Percentiles rank a stretch among this genome's conserved stretches.
phyloP scores from a whole-genome alignment of 495 filamentous ascomycete species.

The Hypoxylon cercidicola region DNA sequence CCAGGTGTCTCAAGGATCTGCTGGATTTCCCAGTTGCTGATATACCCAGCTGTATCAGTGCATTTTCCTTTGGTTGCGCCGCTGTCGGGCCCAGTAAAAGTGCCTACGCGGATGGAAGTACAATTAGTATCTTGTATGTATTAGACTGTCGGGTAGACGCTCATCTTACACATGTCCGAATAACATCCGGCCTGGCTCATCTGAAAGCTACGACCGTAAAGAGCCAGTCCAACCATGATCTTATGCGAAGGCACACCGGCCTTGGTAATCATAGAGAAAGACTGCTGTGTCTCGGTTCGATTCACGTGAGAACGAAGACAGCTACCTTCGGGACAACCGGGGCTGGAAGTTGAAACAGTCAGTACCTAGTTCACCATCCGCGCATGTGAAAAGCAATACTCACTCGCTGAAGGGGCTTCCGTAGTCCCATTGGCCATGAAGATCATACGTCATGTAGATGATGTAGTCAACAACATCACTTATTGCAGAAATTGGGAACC shows the following conservation, averaged over 20 bases:
- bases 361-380: background rate
- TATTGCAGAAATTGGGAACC: too few relatives aligned
- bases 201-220: conserved; percentile 54
- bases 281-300: conserved; percentile 52
- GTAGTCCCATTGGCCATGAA: background rate
- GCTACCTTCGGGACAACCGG: conserved; percentile 51
- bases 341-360: background rate
- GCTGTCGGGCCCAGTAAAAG: too few relatives aligned
- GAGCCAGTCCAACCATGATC: conserved; percentile 52
- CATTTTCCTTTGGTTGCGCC: too few relatives aligned
- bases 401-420: background rate
- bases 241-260: conserved; percentile 56
- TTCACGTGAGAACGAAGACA: conserved; percentile 59
- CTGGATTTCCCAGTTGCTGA: too few relatives aligned
- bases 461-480: too few relatives aligned
- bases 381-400: background rate
- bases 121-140: background rate
- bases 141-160: background rate
- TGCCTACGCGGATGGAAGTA: background rate
- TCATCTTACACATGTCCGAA: background rate
- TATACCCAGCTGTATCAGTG: too few relatives aligned
- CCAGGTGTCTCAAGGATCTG: too few relatives aligned
- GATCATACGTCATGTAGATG: too few relatives aligned
- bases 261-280: conserved; percentile 62
- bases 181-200: conserved; percentile 46